These are phyloP conservation scores for Leucocoprinus birnbaumii DNA, from an alignment of 768 basidiomycete species.

Conservation along the genomic window DNA sequence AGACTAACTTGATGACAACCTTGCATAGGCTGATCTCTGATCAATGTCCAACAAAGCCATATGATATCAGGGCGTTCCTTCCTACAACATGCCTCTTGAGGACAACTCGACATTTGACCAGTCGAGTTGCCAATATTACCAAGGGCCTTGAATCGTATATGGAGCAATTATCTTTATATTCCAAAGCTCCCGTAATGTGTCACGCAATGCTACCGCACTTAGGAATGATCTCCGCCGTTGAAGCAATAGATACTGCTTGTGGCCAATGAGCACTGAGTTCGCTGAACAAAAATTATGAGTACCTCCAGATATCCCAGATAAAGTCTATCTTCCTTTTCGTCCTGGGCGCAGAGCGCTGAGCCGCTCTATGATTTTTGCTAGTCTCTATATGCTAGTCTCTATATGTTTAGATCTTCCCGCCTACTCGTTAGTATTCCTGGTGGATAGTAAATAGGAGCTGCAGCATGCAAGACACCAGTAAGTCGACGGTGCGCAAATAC, in stretches of 20 bases:
- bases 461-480: too few species aligned
- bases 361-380: too few species aligned
- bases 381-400: too few species aligned
- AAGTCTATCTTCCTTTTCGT: too few species aligned
- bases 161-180: neutral
- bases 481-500: too few species aligned
- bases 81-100: neutral
- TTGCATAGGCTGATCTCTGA: neutral
- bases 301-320: too few species aligned
- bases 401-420: too few species aligned
- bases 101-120: neutral
- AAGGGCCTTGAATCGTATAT: neutral
- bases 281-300: neutral
- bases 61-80: neutral
- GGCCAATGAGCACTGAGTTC: too few species aligned
- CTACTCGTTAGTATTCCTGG: too few species aligned
- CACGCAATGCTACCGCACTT: slow-evolving; percentile 8
- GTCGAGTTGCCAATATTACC: neutral
- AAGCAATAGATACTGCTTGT: neutral
- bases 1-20: neutral
- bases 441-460: too few species aligned
- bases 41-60: neutral
- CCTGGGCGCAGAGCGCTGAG: too few species aligned
- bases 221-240: slow-evolving; percentile 8
- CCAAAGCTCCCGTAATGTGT: neutral